Conservation (phyloP, 208 protist species). For the Leishmania braziliensis region DNA sequence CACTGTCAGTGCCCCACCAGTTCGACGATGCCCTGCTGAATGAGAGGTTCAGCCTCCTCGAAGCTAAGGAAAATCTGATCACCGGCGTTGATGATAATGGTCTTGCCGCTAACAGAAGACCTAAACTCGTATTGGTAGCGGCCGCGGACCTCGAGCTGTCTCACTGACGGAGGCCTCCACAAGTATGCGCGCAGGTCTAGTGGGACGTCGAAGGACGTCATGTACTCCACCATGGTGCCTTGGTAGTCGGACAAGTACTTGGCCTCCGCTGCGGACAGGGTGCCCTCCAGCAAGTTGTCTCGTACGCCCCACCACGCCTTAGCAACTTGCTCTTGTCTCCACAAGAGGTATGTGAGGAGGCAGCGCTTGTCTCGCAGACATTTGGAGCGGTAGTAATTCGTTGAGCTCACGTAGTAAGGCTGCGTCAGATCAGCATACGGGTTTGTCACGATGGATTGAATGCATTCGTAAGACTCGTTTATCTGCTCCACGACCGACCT, state of each 20-base stretch:
- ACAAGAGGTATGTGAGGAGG: slow-evolving; percentile 74
- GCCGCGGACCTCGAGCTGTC: slow-evolving; percentile 81
- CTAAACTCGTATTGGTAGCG: slow-evolving; percentile 74
- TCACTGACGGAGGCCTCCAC: slow-evolving; percentile 76
- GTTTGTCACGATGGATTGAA: slow-evolving; percentile 61
- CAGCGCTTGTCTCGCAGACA: slow-evolving; percentile 85
- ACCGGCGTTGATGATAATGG: slow-evolving; percentile 74
- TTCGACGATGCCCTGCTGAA: slow-evolving; percentile 80
- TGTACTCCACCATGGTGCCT: slow-evolving; percentile 86
- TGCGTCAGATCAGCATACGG: slow-evolving; percentile 71
- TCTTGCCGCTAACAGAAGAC: slow-evolving; percentile 65
- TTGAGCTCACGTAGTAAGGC: slow-evolving; percentile 79
- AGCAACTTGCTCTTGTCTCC: slow-evolving; percentile 65
- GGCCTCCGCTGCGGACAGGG: slow-evolving; percentile 57
- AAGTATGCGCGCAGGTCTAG: slow-evolving; percentile 80
- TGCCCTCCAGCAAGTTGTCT: slow-evolving; percentile 63
- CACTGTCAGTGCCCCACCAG: slow-evolving; percentile 41
- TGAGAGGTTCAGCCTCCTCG: slow-evolving; percentile 83
- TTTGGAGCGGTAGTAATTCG: slow-evolving; percentile 74
- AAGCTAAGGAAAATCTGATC: slow-evolving; percentile 78
- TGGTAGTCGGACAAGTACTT: slow-evolving; percentile 80
- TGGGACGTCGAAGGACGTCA: slow-evolving; percentile 84
- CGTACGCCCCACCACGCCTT: slow-evolving; percentile 76
- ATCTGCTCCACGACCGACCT: slow-evolving; percentile 63
- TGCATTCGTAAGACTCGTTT: slow-evolving; percentile 53